A percentile compares a stretch with the other conserved stretches of the same genome.
phyloP scores from a whole-genome alignment of 1,284 basidiomycete genomes.

The Moniliophthora roreri region DNA sequence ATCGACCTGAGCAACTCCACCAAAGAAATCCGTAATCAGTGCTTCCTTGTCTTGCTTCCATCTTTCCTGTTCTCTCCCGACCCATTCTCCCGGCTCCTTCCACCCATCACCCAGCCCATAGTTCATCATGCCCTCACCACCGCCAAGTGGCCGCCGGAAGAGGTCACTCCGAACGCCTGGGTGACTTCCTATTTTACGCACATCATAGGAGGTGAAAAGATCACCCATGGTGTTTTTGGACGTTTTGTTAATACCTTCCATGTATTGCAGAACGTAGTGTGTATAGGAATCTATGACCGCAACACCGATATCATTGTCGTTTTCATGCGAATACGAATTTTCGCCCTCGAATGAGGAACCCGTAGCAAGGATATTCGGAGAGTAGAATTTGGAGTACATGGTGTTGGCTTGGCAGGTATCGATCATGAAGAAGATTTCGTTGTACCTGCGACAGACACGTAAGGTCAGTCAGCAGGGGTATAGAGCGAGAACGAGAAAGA shows the following conservation, averaged over 20 bases:
- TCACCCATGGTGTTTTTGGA: conserved; percentile 81
- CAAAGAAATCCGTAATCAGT: conserved; percentile 16
- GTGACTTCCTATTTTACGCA: conserved; percentile 75
- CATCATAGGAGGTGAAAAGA: conserved; percentile 85
- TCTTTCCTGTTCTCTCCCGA: conserved; percentile 7
- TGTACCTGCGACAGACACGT: conserved; percentile 63
- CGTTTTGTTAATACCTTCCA: conserved; percentile 93
- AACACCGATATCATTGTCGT: conserved; percentile 92
- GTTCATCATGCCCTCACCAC: conserved; percentile 2
- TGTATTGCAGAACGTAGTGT: conserved; percentile 87
- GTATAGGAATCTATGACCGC: conserved; percentile 96
- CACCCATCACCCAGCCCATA: conserved; percentile 13
- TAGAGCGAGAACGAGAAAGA: neutral
- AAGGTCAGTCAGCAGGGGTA: neutral
- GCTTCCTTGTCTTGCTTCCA: conserved; percentile 6
- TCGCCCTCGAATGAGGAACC: conserved; percentile 88
- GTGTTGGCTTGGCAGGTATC: conserved; percentile 99
- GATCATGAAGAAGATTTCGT: conserved; percentile 97
- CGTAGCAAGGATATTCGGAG: conserved; percentile 93
- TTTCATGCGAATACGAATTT: conserved; percentile 96
- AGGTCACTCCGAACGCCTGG: conserved; percentile 88
- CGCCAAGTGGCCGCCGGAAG: conserved; percentile 40
- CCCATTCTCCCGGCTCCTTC: conserved; percentile 13
- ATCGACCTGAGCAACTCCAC: conserved; percentile 13
- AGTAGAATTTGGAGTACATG: conserved; percentile 94